Evolutionary conservation across 2,329 filamentous ascomycete genomes (phyloP), one percentile per base, ranked within the genome.

Genomic region (Dothideomycetes sp.): DNA sequence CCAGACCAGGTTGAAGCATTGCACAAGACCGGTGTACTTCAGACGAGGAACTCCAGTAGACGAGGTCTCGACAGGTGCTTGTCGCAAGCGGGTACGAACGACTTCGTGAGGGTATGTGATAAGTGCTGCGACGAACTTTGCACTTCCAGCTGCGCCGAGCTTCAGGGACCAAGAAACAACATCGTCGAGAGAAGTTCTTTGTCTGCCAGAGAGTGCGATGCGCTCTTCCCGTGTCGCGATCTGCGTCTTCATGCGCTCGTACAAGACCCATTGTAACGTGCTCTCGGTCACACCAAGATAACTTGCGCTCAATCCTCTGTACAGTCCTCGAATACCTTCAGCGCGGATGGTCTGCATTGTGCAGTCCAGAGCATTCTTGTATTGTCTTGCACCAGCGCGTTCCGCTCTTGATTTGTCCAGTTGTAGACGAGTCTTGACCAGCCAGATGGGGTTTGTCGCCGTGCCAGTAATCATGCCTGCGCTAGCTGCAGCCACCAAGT

Each of bases 361-460:
- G 60, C 88, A 96, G 62, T 96, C 88, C 62, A 80, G 74, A 48
- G 84, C 88, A 61, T 94, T 94, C 59, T 78, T 78, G 64, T 96
- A 95, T 55, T 78, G 78, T 38, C 88, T 71, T 37, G 69, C 67
- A 47, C 73, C 67, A 28, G 59, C 63, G 46, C 66, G 65, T 51
- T 76, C 74, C 12, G 81, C 82, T 38, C 78, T 75, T 56, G 84
- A 84, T 67, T 88, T 93, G 67, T 96, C 88, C 23, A 96, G 74
- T 64, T 96, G 88, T 52, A 96, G 61, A 22, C 88, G 73, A 28
- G 88, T 96, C 71, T 96, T 96, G 57, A 96, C 78, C 48, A 96
- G 74, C 88, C 88, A 96, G 55, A 96, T 94, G 1, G 88, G 88
- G 62, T 95, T 95, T 25, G 88, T 96, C 16, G 82, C 84, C 1